Evolutionary conservation across 441 rosid species (phyloP), one percentile per base, ranked within the genome.

Genomic region (Manihot esculenta): DNA sequence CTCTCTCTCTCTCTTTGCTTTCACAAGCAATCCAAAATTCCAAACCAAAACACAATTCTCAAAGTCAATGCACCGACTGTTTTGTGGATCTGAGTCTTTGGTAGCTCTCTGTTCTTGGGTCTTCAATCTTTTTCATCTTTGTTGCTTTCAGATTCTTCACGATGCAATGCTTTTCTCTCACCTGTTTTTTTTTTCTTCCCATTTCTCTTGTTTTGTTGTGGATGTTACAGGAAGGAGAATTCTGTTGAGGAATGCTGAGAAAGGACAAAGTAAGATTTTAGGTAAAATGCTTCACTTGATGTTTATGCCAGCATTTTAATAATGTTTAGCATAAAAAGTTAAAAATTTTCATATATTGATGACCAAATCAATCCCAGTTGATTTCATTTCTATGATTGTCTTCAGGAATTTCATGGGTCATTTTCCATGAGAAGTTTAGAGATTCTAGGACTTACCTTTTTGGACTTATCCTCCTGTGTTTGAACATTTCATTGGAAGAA

Each of bases 61-160:
- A 71, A 79, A 79, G 84, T 78, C 86, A 81, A 82, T 81, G 82
- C 83, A 84, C 84, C 82, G 70, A 80, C 82, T 72, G 70, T 35
- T 73, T 38, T 64, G 49, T 78, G 84, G 88, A 87, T 83, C 88
- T 78, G 80, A 66, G 44, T 71, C 75, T 45, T 57, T 63, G 54
- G 44, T 62, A 26, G 17, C 14, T 51, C 61, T 63, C 50, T 30
- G 11, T 66, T 5, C 23, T 18, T 10, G 7, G 14, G n/a, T 24
- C 53, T 15, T 45, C 21, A 9, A 21, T 21, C 64, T 48, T 23
- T 66, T 49, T 68, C 45, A 48, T 24, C 20, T 8, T 73, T 64
- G 72, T 59, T 59, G 17, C 12, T 47, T n/a, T 53, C 61, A 58
- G 66, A 59, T 74, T 73, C 64, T 71, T 68, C 64, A 53, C 14